A percentile compares a stretch with the other conserved stretches of the same genome.
Evolutionary conservation across 2,329 filamentous ascomycete species (phyloP).

Genomic region (Cladorrhinum sp.): DNA sequence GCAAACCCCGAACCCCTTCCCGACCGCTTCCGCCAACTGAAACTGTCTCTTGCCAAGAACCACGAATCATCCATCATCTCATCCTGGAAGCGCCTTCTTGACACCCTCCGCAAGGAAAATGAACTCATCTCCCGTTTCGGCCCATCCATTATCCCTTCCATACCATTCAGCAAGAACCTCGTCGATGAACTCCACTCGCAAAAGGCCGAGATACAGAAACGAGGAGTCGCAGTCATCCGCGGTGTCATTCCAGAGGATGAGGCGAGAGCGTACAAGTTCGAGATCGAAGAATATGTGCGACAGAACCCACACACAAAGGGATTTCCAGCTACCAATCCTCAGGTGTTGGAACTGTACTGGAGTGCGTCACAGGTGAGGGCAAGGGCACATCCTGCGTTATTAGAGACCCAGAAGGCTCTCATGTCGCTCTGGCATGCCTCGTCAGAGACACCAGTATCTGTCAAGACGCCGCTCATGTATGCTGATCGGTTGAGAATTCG

Average conservation of each 20-base stretch:
- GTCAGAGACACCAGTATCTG: slow-evolving; percentile 30
- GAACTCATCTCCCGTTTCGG: slow-evolving; percentile 44
- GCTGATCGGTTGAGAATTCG: slow-evolving; percentile 71
- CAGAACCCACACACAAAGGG: slow-evolving; percentile 61
- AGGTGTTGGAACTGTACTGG: slow-evolving; percentile 77
- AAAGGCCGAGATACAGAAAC: slow-evolving; percentile 53
- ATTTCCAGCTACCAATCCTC: slow-evolving; percentile 64
- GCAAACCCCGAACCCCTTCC: slow-evolving; percentile 46
- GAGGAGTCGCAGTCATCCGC: slow-evolving; percentile 62
- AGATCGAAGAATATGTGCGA: slow-evolving; percentile 62
- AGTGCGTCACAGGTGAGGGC: slow-evolving; percentile 65
- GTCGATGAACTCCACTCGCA: slow-evolving; percentile 36
- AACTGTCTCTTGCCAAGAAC: slow-evolving; percentile 49
- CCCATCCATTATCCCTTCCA: slow-evolving; percentile 49
- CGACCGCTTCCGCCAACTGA: slow-evolving; percentile 54
- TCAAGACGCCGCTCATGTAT: slow-evolving; percentile 58
- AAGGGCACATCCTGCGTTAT: slow-evolving; percentile 62
- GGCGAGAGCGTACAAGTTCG: slow-evolving; percentile 62
- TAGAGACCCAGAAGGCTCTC: slow-evolving; percentile 59
- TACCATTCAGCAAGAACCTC: slow-evolving; percentile 45
- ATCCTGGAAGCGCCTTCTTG: slow-evolving; percentile 30
- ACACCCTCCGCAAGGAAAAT: slow-evolving; percentile 25
- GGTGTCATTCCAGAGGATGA: slow-evolving; percentile 62
- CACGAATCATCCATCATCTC: slow-evolving; percentile 45
- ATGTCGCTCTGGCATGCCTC: slow-evolving; percentile 61